phyloP scores from a whole-genome alignment of 2,329 filamentous ascomycete species.

The Magnaporthales sp. region DNA sequence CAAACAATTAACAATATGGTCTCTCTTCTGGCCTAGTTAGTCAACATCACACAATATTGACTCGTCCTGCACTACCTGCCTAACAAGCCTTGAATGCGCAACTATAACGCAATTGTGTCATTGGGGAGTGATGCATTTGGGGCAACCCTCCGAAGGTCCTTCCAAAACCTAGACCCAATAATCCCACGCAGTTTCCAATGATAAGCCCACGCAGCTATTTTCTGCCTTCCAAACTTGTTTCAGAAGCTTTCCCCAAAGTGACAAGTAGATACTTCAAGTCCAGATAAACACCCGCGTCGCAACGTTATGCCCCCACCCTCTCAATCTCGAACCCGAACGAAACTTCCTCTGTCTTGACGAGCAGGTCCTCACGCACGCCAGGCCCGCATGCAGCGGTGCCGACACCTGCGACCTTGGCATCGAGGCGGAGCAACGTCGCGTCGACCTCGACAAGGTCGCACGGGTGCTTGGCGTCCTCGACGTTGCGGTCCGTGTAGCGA shows the following conservation, averaged over 20 bases:
- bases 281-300: neutral
- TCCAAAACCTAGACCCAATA: neutral
- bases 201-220: too few relatives aligned
- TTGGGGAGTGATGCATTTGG: neutral
- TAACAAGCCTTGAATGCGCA: neutral
- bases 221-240: neutral
- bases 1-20: too few relatives aligned
- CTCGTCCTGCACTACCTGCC: neutral
- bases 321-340: constrained; percentile 34
- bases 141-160: neutral
- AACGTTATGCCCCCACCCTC: constrained; percentile 4
- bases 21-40: neutral
- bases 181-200: neutral
- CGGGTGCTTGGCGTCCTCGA: constrained; percentile 54
- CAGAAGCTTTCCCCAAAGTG: neutral
- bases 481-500: constrained; percentile 39
- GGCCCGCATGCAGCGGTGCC: constrained; percentile 41
- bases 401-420: constrained; percentile 37
- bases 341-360: constrained; percentile 30
- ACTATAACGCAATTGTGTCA: neutral
- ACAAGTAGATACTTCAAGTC: neutral
- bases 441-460: constrained; percentile 48
- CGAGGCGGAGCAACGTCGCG: constrained; percentile 32
- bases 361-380: constrained; percentile 33
- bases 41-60: neutral